phyloP scores from a whole-genome alignment of 805 yeast genomes.

The Wickerhamiella brachini region DNA sequence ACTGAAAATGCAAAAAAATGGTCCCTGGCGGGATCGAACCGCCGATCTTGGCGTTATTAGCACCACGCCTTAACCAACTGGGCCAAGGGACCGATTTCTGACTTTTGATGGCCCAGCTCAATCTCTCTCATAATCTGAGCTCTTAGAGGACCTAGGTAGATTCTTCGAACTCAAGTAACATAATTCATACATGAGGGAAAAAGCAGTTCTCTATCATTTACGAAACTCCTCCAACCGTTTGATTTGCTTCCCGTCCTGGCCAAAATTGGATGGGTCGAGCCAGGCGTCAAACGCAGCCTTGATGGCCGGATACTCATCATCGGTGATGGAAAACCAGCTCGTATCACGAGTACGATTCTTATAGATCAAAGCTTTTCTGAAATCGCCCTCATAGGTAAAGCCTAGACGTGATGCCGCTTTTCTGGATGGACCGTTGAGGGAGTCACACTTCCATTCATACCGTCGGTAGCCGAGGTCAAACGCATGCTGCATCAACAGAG shows the following conservation, averaged over 20 bases:
- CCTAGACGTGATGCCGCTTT: slow-evolving; percentile 25
- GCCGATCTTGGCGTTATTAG: slow-evolving; percentile 42
- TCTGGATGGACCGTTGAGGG: slow-evolving; percentile 21
- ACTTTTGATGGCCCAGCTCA: background rate
- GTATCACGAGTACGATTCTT: slow-evolving; percentile 24
- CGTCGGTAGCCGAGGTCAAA: slow-evolving; percentile 23
- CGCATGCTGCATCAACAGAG: slow-evolving; percentile 20
- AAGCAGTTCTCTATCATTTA: too few species aligned
- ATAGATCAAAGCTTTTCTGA: slow-evolving; percentile 20
- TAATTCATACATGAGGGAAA: too few species aligned
- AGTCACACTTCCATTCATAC: slow-evolving; percentile 27
- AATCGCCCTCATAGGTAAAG: slow-evolving; percentile 23
- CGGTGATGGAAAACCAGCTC: slow-evolving; percentile 23
- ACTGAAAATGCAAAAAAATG: slow-evolving; percentile 13
- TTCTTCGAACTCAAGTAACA: too few species aligned
- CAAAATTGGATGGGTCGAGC: slow-evolving; percentile 20
- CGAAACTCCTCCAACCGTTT: slow-evolving; percentile 10
- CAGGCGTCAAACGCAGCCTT: slow-evolving; percentile 18
- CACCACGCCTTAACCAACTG: slow-evolving; percentile 50
- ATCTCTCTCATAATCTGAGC: background rate
- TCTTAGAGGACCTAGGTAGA: too few species aligned
- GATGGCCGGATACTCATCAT: slow-evolving; percentile 22
- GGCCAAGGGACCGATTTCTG: slow-evolving; percentile 37
- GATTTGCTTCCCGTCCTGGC: slow-evolving; percentile 17
- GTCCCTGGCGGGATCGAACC: slow-evolving; percentile 31